Base-by-base conservation (phyloP, 306 rosid genomes). In the Gynostemma pentaphyllum region DNA sequence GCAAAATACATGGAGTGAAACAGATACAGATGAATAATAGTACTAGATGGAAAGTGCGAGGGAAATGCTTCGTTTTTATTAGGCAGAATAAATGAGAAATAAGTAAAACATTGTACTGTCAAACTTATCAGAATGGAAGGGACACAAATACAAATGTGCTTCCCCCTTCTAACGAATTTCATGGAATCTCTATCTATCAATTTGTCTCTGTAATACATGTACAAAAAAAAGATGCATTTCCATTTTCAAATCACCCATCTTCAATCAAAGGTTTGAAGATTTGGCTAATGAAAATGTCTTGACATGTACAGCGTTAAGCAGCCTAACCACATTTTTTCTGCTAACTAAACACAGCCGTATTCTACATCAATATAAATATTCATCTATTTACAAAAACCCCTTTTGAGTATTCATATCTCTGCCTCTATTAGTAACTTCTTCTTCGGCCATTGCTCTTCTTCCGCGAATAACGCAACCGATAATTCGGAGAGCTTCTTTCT, bases 261-360 rank as follows among this genome's bases (percentile, higher is more conserved):
- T 85, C 95, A 77, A 79, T 64, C 71, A 85, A 78, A 19, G 66
- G 59, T 72, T 87, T 85, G 91, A 91, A 91, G 86, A 91, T 68
- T 57, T 49, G 48, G 52, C 83, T 61, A 27, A 74, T 50, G 26
- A 76, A 67, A 34, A 52, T 72, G 60, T 75, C 55, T 56, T 21
- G 9, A 64, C 56, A 64, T 65, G 70, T 66, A 66, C 61, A 66
- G 42, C 40, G 11, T 29, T 55, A 18, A 55, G 42, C 62, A 55
- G 14, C 45, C 5, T 26, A 51, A 51, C 59, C 28, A 51, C 19
- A 2, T 26, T 36, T 34, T 56, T 34, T 45, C 36, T 56, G 45
- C 64, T 34, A 21, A 18, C 47, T 5, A 28, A 15, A 52, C 7
- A n/a, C n/a, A n/a, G 9, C 11, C 6, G 41, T 18, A 48, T 45